Percentiles rank a stretch among this genome's conserved stretches.
Conservation (phyloP, 2,329 filamentous ascomycete genomes). For the Penicillium capsulatum region DNA sequence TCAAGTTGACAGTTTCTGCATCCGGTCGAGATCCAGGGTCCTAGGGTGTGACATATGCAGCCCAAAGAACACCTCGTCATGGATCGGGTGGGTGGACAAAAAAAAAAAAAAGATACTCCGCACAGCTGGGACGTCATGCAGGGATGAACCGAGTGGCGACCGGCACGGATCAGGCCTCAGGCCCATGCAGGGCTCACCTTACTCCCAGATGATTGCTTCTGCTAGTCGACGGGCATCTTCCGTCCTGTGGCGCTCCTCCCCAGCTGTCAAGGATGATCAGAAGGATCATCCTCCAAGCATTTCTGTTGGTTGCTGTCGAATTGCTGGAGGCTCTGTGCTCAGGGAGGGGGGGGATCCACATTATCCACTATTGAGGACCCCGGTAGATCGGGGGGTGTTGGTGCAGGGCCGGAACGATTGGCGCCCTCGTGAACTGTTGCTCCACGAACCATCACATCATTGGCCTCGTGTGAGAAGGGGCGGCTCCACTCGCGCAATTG, state of each 20-base stretch:
- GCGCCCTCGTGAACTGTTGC: constrained; percentile 20
- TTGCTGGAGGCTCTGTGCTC: constrained; percentile 7
- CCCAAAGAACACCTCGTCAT: constrained; percentile 1
- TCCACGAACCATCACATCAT: constrained; percentile 13
- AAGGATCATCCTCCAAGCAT: too few relatives aligned
- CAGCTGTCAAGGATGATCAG: not conserved
- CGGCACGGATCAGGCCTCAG: too few relatives aligned
- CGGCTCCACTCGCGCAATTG: too few relatives aligned
- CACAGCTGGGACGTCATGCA: constrained; percentile 3
- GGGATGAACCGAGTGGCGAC: constrained; percentile 3
- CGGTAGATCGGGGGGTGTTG: constrained; percentile 22
- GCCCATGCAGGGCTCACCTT: not conserved
- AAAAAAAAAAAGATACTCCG: too few relatives aligned
- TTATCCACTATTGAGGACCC: constrained; percentile 26
- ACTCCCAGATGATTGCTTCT: too few relatives aligned
- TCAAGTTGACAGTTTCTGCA: constrained; percentile 6
- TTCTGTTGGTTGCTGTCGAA: too few relatives aligned
- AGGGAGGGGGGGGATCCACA: constrained; percentile 6
- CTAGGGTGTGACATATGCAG: constrained; percentile 14
- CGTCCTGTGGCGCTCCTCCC: not conserved
- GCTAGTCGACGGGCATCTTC: too few relatives aligned
- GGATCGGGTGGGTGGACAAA: constrained; percentile 9
- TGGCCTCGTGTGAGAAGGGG: constrained; percentile 15
- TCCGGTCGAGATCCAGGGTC: constrained; percentile 1
- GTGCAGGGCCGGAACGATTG: constrained; percentile 18